Base-by-base conservation (phyloP, 345 rosid species). In the Syzygium oleosum region DNA sequence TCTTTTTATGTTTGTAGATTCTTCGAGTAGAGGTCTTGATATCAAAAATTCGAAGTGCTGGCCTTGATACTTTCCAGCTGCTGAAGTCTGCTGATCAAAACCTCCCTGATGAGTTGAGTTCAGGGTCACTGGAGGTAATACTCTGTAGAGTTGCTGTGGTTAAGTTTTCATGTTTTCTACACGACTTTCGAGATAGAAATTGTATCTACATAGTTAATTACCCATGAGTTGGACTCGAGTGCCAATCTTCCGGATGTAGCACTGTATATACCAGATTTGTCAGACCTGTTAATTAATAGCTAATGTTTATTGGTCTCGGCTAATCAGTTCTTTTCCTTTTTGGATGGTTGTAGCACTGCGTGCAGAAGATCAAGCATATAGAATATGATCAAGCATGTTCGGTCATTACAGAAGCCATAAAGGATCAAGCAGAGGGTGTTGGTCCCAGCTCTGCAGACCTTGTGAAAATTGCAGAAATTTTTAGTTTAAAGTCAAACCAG, bases 401-500 rank as follows among this genome's bases (percentile, higher is more conserved):
- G 29, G 68, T 92, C 46, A 95, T 97, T 84, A 94, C 90, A 90
- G 97, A 93, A 90, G 94, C 96, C 43, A 27, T 90, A 83, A 91
- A 90, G 86, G 97, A 94, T 88, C 97, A 95, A 87, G 91, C 87
- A 68, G 95, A 94, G 61, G 91, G 92, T 79, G 90, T 88, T 88
- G 96, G 93, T 88, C 94, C 95, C 10, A 93, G 93, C 90, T 90
- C 96, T 61, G 96, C 97, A 86, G 93, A 92, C 86, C 92, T 95
- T 85, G 91, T 94, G 51, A 94, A 94, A 94, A 93, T 97, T 85
- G 94, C 97, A 1, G 98, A 94, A 89, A 90, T 90, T 91, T 89
- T 96, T 63, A 92, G 96, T 89, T 92, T 98, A 91, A 96, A 93
- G 89, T 97, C 98, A 86, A 97, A 98, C 92, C 97, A 95, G 87